Evolutionary conservation across 345 rosid genomes (phyloP), one percentile per base, ranked within the genome.

Genomic region (Passiflora organensis): DNA sequence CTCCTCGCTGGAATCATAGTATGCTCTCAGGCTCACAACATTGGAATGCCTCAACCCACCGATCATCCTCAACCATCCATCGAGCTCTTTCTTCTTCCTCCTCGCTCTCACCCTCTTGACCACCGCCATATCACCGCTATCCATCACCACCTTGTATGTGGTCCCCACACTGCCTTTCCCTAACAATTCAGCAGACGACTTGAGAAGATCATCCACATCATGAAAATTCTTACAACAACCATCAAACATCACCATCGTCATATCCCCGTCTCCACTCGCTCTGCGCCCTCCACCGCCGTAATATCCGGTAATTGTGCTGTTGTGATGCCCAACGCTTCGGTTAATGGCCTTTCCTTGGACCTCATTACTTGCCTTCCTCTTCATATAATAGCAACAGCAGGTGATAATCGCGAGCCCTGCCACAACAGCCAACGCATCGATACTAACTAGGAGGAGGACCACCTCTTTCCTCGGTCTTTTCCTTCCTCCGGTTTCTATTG

Each of bases 121-220:
- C 56, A 39, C 79, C 59, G 62, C 65, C 54, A 32, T 62, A 32
- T 53, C 59, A 0, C 72, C 70, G 11, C 74, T 64, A 32, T 69
- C 71, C 70, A 71, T 21, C 60, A 14, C 68, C 62, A 74, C 79
- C 56, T 71, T 74, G 37, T 78, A 78, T 12, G 77, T 74, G 52
- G 75, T 47, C 43, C 82, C 82, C 48, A 51, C 60, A 5, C 55
- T 15, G 12, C 82, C 82, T 53, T 69, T 78, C 45, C 82, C 82
- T 48, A 78, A 58, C 70, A 78, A 48, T 39, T 78, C 82, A 14
- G 82, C 79, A 4, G 82, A 78, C 2, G 79, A 66, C 36, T 63
- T 69, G 36, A 78, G 52, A 69, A 78, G 61, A 46, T 78, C 79
- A 2, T 64, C 68, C 49, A 68, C 77, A 8, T 36, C 59, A 5